These are phyloP conservation scores for Pythium scleroteichum DNA, from an alignment of 352 stramenopile genomes.

Conservation along the genomic window DNA sequence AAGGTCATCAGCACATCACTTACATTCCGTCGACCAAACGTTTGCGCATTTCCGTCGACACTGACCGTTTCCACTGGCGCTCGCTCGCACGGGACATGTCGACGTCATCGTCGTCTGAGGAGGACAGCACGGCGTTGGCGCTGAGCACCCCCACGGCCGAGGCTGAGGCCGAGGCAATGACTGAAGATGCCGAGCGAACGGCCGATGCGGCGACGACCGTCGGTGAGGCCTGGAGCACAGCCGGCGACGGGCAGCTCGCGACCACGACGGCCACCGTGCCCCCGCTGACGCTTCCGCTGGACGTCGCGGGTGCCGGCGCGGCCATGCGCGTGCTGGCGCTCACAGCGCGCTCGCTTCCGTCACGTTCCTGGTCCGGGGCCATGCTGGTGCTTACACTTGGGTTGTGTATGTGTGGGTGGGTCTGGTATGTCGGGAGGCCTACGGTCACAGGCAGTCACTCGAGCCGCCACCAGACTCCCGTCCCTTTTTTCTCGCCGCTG, in stretches of 20 bases:
- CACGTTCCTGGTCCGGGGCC: conserved; percentile 21
- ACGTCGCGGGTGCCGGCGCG: conserved; percentile 7
- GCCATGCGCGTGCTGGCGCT: conserved; percentile 15
- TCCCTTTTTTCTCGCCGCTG: conserved; percentile 15
- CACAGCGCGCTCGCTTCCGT: conserved; percentile 20
- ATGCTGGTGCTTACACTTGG: conserved; percentile 14
- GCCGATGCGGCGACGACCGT: conserved; percentile 15
- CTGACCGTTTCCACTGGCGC: conserved; percentile 25
- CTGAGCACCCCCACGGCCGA: conserved; percentile 9
- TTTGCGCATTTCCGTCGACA: conserved; percentile 32
- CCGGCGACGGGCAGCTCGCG: conserved; percentile 16
- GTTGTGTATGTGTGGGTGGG: conserved; percentile 23
- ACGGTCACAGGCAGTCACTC: conserved; percentile 13
- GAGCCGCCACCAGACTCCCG: conserved; percentile 17
- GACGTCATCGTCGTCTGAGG: conserved; percentile 21
- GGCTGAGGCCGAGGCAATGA: conserved; percentile 19
- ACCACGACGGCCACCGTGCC: conserved; percentile 22
- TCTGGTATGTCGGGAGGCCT: conserved; percentile 2
- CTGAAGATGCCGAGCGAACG: conserved; percentile 16
- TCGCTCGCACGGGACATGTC: conserved; percentile 11
- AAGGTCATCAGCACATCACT: not conserved
- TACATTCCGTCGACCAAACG: conserved; percentile 36
- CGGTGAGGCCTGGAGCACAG: conserved; percentile 22
- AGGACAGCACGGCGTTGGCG: conserved; percentile 14
- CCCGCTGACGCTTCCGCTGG: conserved; percentile 9